Percentiles rank a stretch among this genome's conserved stretches.
These are phyloP conservation scores for Pyropia yezoensis DNA, from an alignment of 23 red algal genomes.

Conservation along the genomic window DNA sequence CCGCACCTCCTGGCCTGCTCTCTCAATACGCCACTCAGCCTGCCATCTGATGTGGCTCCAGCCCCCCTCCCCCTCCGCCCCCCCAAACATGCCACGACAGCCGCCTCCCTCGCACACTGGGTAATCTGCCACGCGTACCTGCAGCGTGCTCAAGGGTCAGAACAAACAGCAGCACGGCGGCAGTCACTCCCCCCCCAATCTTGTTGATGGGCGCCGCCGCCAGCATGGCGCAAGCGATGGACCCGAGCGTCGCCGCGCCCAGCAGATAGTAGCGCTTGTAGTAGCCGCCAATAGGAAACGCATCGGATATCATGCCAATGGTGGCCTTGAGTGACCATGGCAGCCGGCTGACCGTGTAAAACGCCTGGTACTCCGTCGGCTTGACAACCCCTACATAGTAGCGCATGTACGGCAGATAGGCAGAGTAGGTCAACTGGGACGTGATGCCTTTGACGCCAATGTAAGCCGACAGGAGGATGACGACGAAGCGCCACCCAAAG, in stretches of 20 bases:
- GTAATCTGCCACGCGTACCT: no score
- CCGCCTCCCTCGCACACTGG: no score
- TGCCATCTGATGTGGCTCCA: no score
- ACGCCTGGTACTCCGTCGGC: slow-evolving; percentile 27
- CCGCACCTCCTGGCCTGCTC: no score
- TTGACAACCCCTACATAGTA: no score
- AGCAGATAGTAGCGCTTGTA: slow-evolving; percentile 57
- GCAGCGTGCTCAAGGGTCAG: no score
- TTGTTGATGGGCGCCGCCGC: slow-evolving; percentile 12
- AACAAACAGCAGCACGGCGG: slow-evolving; percentile 26
- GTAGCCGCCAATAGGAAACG: slow-evolving; percentile 37
- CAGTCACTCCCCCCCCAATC: slow-evolving; percentile 23
- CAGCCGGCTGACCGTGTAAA: slow-evolving; percentile 27
- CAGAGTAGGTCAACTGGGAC: not conserved
- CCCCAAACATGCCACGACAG: no score
- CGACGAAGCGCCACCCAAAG: slow-evolving; percentile 52
- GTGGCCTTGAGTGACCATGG: slow-evolving; percentile 64
- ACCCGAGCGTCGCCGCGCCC: slow-evolving; percentile 17
- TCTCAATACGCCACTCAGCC: no score
- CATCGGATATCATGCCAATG: slow-evolving; percentile 56
- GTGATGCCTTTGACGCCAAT: slow-evolving; percentile 39
- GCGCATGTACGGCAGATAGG: not conserved
- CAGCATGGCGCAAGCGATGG: slow-evolving; percentile 11
- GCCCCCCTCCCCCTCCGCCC: no score
- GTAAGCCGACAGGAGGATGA: slow-evolving; percentile 42